These are phyloP conservation scores for Lophiotrema nucula DNA, from an alignment of 495 filamentous ascomycete species.

Conservation along the genomic window DNA sequence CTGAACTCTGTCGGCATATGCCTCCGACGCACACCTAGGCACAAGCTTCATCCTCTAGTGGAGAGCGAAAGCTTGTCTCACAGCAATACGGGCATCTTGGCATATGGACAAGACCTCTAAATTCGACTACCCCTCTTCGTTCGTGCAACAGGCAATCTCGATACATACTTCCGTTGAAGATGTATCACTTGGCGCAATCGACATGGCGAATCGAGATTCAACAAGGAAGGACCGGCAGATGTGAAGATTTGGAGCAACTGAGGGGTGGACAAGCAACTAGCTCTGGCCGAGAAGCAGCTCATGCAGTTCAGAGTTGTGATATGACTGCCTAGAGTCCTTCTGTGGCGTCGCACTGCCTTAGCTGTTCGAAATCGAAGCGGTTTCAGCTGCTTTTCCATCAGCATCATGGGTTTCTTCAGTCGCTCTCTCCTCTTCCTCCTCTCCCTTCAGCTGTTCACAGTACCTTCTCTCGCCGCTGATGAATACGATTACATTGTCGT, in stretches of 20 bases:
- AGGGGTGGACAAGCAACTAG: neutral
- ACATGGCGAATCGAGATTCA: neutral
- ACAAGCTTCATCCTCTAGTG: neutral
- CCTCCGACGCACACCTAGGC: neutral
- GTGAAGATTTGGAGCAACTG: neutral
- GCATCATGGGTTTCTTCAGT: slow-evolving; percentile 16
- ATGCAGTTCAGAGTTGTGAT: too few species aligned
- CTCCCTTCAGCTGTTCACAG: neutral
- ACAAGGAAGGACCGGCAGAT: neutral
- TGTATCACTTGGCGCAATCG: neutral
- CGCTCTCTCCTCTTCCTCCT: slow-evolving; percentile 7
- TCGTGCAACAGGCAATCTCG: too few species aligned
- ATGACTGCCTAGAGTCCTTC: too few species aligned
- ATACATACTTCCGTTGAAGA: neutral
- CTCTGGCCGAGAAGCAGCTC: too few species aligned
- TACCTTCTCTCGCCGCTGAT: slow-evolving; percentile 2
- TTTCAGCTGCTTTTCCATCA: too few species aligned
- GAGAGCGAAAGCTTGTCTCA: neutral
- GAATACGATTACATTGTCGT: slow-evolving; percentile 38
- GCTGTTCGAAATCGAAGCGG: too few species aligned
- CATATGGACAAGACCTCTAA: neutral
- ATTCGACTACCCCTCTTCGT: neutral
- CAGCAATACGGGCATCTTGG: neutral
- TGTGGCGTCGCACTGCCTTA: too few species aligned
- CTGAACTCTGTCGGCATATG: neutral